Percentiles rank a stretch among this genome's conserved stretches.
Evolutionary conservation across 192 early-diverging fungal species (phyloP).

Genomic region (Podila epicladia): DNA sequence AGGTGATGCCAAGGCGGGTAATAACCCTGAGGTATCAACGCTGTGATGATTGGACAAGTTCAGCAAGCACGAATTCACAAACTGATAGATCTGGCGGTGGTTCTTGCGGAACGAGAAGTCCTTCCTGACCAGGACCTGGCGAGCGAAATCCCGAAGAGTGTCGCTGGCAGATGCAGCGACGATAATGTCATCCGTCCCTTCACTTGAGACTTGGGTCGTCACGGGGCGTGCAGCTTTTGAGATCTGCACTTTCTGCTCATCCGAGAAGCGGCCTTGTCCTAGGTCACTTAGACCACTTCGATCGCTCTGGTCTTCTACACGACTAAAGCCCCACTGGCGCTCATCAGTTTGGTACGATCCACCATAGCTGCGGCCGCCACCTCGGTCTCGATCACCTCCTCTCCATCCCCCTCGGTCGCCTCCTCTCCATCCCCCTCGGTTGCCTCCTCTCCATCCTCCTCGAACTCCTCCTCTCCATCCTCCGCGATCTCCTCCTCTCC

Average conservation of each 20-base stretch:
- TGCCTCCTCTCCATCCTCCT: too few species aligned
- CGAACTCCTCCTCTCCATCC: too few species aligned
- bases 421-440: too few species aligned
- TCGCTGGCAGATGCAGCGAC: conserved; percentile 1
- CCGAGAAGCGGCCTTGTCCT: not conserved
- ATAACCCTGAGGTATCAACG: conserved; percentile 29
- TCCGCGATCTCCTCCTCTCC: too few species aligned
- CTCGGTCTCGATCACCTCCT: too few species aligned
- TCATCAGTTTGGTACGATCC: too few species aligned
- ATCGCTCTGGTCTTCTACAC: not conserved
- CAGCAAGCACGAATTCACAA: conserved; percentile 46
- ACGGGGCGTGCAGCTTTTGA: not conserved
- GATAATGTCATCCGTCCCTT: conserved; percentile 44
- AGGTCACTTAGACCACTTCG: too few species aligned
- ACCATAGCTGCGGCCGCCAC: too few species aligned
- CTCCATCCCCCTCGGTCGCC: too few species aligned
- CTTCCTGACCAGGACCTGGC: not conserved
- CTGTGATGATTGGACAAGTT: conserved; percentile 47
- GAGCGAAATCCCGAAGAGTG: not conserved
- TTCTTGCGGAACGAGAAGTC: not conserved
- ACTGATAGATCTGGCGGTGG: conserved; percentile 1
- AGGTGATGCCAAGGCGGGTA: conserved; percentile 9
- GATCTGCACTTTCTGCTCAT: conserved; percentile 9
- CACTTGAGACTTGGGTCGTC: conserved; percentile 25
- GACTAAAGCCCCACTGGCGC: too few species aligned